These are phyloP conservation scores for Hanseniaspora guilliermondii DNA, from an alignment of 805 yeast genomes.

Conservation along the genomic window DNA sequence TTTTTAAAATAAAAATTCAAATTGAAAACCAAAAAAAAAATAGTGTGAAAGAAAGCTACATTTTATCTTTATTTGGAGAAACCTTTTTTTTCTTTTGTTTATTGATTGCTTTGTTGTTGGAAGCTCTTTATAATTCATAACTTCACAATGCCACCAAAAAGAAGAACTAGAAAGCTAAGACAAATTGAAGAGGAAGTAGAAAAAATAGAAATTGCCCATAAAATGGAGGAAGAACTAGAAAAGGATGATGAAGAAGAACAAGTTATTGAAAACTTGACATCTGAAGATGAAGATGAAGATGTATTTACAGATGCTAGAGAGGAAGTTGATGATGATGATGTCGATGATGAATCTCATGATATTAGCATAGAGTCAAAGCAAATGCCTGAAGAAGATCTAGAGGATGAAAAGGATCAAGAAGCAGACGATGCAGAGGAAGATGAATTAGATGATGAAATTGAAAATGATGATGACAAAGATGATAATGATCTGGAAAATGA, in stretches of 20 bases:
- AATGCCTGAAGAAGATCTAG: constrained; percentile 14
- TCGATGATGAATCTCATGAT: constrained; percentile 12
- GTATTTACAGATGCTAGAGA: constrained; percentile 9
- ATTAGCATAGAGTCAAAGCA: background rate
- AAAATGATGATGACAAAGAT: constrained; percentile 7
- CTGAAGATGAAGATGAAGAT: constrained; percentile 14
- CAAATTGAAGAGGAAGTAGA: constrained; percentile 15
- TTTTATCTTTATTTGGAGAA: too few relatives aligned
- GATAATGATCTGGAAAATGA: constrained; percentile 14
- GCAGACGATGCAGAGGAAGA: constrained; percentile 11
- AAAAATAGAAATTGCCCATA: constrained; percentile 7
- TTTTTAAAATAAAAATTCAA: too few relatives aligned
- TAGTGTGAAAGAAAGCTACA: too few relatives aligned
- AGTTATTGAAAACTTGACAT: constrained; percentile 3
- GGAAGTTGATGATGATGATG: constrained; percentile 11
- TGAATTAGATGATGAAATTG: constrained; percentile 15
- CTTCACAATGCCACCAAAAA: constrained; percentile 5
- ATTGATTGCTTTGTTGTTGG: background rate
- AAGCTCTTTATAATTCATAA: background rate
- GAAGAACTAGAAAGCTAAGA: constrained; percentile 11
- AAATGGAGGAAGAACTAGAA: constrained; percentile 15
- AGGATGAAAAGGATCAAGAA: constrained; percentile 13
- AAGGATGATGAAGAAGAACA: constrained; percentile 15
- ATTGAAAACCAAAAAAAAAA: too few relatives aligned
- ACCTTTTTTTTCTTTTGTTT: too few relatives aligned